Evolutionary conservation across 1,139 yeast genomes (phyloP), one percentile per base, ranked within the genome.

Genomic region (Yamadazyma diospyri): DNA sequence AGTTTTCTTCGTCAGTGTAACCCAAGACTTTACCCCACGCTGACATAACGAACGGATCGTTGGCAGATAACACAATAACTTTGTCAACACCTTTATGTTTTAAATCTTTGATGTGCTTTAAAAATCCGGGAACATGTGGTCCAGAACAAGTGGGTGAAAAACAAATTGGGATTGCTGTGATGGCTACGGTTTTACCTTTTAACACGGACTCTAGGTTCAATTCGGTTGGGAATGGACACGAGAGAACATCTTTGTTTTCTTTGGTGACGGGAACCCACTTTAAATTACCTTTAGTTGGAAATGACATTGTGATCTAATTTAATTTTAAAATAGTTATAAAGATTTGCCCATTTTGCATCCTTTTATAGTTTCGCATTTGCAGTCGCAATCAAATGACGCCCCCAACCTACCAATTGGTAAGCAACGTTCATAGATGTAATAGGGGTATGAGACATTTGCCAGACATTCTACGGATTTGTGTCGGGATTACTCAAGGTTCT

Each of bases 121-220:
- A 61, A 60, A 69, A 85, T 12, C 79, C 85, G 17, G 96, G 96
- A 45, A 87, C 76, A 59, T 88, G 95, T 46, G 72, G 66, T 43
- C 78, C 84, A 23, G 92, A 78, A 63, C 95, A 87, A 5, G 94
- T 79, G 45, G 95, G 95, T 23, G 95, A 84, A 71, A 86, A 87
- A 16, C 96, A 95, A 43, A 94, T 95, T 41, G 95, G 95, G 17
- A 85, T 94, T 37, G 86, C 74, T 25, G 89, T 86, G 48, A 86
- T 68, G 27, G 84, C 77, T 29, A 84, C 72, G 45, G 71, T 75
- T 57, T 72, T 72, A 43, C 69, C 72, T 57, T 66, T 48, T 58
- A 63, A 59, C 45, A 70, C 35, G 52, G 65, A 64, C 39, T 67
- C 64, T 39, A 79, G 64, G 47, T 77, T 72, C 41, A 71, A 65